A percentile compares a stretch with the other conserved stretches of the same genome.
phyloP scores from a whole-genome alignment of 2,329 filamentous ascomycete genomes.

The Beauveria caledonica region DNA sequence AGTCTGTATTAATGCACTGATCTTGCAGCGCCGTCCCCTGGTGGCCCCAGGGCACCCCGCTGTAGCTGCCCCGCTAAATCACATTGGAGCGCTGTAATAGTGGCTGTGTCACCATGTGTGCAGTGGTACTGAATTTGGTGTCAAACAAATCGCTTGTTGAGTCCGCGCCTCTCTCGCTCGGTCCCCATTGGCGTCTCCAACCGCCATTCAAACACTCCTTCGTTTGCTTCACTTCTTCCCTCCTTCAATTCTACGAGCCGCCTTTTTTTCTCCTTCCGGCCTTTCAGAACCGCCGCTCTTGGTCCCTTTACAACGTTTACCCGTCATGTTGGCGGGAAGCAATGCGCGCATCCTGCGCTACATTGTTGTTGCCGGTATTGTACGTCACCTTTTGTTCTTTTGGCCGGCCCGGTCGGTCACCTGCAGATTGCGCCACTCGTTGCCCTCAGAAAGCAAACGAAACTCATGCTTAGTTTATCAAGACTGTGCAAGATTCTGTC shows the following conservation, averaged over 20 bases:
- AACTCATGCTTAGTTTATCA: neutral
- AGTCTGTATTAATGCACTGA: neutral
- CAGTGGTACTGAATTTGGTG: too few relatives aligned
- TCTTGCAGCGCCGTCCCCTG: neutral
- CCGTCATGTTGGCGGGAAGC: conserved; percentile 51
- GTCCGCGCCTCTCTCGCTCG: neutral
- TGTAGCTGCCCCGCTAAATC: neutral
- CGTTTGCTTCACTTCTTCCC: neutral
- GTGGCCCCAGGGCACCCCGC: neutral
- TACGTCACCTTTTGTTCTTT: conserved; percentile 38
- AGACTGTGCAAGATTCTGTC: neutral
- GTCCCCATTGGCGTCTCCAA: neutral
- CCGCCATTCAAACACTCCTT: neutral
- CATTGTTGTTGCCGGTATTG: conserved; percentile 76
- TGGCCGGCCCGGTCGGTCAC: conserved; percentile 11
- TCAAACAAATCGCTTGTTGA: neutral
- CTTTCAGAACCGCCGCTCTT: neutral
- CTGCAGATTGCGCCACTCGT: neutral
- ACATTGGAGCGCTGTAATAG: neutral
- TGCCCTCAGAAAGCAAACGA: neutral
- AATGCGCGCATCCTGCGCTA: conserved; percentile 68
- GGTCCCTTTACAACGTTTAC: neutral
- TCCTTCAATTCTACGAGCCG: neutral
- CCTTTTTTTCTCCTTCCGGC: neutral
- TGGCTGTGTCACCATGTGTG: neutral